Conservation (phyloP, 768 basidiomycete species). For the Lentinula detonsa region DNA sequence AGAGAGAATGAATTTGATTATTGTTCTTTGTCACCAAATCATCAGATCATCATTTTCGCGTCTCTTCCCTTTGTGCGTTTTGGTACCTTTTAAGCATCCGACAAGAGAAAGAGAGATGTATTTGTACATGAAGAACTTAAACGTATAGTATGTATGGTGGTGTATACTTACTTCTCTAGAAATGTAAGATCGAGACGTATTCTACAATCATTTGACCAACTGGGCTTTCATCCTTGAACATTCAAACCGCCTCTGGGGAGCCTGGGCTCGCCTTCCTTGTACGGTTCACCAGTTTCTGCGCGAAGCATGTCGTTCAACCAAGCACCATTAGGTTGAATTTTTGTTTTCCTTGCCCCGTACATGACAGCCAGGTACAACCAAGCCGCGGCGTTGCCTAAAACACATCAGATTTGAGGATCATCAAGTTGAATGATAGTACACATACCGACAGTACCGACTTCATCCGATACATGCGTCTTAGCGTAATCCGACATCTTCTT, state of each 20-base stretch:
- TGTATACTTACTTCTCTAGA: background rate
- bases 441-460: conserved; percentile 77
- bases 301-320: conserved; percentile 83
- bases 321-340: conserved; percentile 73
- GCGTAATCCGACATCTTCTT: conserved; percentile 60
- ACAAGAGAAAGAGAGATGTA: background rate
- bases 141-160: background rate
- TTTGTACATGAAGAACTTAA: background rate
- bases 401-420: background rate
- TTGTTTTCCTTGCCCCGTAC: conserved; percentile 62
- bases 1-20: background rate
- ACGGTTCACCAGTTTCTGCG: conserved; percentile 68
- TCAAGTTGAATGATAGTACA: background rate
- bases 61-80: background rate
- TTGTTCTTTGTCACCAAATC: background rate
- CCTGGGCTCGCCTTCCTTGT: conserved; percentile 60
- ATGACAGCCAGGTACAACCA: conserved; percentile 75
- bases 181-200: background rate
- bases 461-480: conserved; percentile 73
- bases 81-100: background rate
- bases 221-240: conserved; percentile 41
- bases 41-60: background rate
- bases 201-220: background rate
- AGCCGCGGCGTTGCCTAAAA: conserved; percentile 13
- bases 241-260: conserved; percentile 59